These are phyloP conservation scores for Salix viminalis DNA, from an alignment of 345 rosid species.

Conservation along the genomic window DNA sequence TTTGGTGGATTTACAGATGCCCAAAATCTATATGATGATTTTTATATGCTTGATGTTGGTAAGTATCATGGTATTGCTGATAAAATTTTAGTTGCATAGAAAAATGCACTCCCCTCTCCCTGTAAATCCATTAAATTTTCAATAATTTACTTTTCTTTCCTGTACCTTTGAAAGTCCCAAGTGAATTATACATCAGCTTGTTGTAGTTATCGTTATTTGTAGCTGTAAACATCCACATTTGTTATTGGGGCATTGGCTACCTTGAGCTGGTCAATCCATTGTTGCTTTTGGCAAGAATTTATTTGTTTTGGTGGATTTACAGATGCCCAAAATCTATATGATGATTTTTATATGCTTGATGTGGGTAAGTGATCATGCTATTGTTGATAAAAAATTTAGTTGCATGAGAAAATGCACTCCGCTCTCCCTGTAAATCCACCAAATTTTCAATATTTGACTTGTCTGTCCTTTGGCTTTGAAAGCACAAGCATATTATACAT, in stretches of 20 bases:
- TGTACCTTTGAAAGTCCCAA: neutral
- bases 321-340: slow-evolving; percentile 82
- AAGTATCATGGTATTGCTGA: slow-evolving; percentile 26
- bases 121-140: neutral
- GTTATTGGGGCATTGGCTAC: slow-evolving; percentile 57
- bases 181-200: neutral
- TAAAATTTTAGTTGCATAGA: neutral
- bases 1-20: slow-evolving; percentile 97
- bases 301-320: slow-evolving; percentile 95
- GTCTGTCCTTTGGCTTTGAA: neutral
- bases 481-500: neutral
- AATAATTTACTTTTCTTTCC: neutral
- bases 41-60: slow-evolving; percentile 86
- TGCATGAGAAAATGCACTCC: neutral
- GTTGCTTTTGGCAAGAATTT: slow-evolving; percentile 79
- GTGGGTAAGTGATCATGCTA: slow-evolving; percentile 50
- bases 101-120: neutral
- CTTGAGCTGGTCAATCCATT: slow-evolving; percentile 95
- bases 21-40: slow-evolving; percentile 84
- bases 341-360: slow-evolving; percentile 80
- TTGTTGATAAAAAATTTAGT: neutral
- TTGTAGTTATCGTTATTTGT: neutral
- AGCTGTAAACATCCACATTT: neutral
- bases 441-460: neutral
- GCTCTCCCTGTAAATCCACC: neutral